Conservation (phyloP, 371 early-diverging fungal genomes). For the Dinochytrium kinnereticum region DNA sequence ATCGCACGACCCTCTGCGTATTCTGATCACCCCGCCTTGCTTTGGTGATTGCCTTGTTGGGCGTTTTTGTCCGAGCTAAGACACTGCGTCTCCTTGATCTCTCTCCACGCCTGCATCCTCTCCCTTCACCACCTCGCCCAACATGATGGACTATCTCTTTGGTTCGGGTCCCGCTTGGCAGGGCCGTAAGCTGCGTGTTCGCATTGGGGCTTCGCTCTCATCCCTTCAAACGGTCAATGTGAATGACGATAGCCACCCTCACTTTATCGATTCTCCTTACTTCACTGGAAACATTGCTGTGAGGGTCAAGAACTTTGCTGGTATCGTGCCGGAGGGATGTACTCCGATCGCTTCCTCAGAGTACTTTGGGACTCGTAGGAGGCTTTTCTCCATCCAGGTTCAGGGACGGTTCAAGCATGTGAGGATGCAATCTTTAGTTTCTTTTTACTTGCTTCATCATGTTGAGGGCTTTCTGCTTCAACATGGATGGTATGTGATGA, state of each 20-base stretch:
- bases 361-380: constrained; percentile 61
- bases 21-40: too few species aligned
- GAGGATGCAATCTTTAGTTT: too few species aligned
- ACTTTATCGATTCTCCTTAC: constrained; percentile 63
- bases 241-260: constrained; percentile 71
- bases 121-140: background rate
- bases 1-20: too few species aligned
- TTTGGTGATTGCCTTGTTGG: too few species aligned
- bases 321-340: constrained; percentile 54
- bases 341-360: constrained; percentile 27
- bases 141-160: constrained; percentile 43
- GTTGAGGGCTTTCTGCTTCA: background rate
- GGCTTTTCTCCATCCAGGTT: constrained; percentile 74
- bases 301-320: constrained; percentile 67
- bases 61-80: background rate
- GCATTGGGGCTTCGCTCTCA: constrained; percentile 48
- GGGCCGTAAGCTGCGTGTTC: constrained; percentile 46
- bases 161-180: constrained; percentile 34
- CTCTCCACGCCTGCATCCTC: background rate
- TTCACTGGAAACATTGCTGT: constrained; percentile 73
- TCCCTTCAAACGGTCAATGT: constrained; percentile 49
- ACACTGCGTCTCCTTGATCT: background rate
- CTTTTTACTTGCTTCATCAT: background rate
- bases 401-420: constrained; percentile 72
- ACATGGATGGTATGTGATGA: background rate